Evolutionary conservation across 768 basidiomycete species (phyloP), one percentile per base, ranked within the genome.

Genomic region (Mycena crocata): DNA sequence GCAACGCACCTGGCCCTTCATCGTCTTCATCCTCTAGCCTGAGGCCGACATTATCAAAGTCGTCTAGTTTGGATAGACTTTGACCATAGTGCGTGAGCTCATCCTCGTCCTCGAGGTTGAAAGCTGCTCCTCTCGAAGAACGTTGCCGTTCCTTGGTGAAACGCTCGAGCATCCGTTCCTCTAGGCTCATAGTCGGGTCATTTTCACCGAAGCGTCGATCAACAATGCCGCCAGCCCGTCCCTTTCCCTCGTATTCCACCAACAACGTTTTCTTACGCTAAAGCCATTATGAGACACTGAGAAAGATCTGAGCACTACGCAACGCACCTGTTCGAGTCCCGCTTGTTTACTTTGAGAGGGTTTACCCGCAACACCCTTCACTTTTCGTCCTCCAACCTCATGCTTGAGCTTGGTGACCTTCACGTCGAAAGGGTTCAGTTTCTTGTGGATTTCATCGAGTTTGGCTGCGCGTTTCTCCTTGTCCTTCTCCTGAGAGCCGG

Each of bases 141-240:
- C 91, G 86, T 75, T 96, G 94, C 65, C 95, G 83, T 79, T 99
- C 96, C 69, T 86, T 86, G 13, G 96, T 98, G 77, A 98, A 99
- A 32, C 98, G 91, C 78, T 97, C 96, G 39, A 98, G 85, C 91
- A 98, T 98, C 67, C 95, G 92, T 70, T 99, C 97, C 77, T 99
- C 98, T 34, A 95, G 83, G n/a, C 93, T 91, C 87, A 99, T 90
- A 13, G 90, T 86, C 2, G 96, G 90, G 67, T 99, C 90, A 75
- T 94, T 91, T 86, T 99, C 98, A 80, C 98, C 98, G 75, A 99
- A 98, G 23, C 98, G 91, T 56, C 94, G 88, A 79, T 99, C 98
- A 62, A 96, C 81, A 63, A 99, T 90, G 7, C 96, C 94, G 7
- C 96, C 96, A 13, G 92, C 89, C 68, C 90, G 92, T 51, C 88